Evolutionary conservation across 2,329 filamentous ascomycete genomes (phyloP).

Genomic region (Alternaria triticina): DNA sequence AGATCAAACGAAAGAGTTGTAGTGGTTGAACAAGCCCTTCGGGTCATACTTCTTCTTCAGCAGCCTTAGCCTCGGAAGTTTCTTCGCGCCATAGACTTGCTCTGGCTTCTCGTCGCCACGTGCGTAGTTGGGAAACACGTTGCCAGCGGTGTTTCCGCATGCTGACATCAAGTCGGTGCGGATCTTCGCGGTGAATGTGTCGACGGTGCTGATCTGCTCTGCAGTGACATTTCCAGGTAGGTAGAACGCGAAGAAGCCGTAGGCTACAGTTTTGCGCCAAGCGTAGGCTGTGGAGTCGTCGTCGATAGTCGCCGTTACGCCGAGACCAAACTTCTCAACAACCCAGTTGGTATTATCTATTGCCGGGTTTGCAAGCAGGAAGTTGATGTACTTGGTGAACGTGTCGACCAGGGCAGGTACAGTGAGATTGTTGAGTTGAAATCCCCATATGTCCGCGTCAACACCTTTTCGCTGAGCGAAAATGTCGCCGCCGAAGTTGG

Average conservation of each 20-base stretch:
- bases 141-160: slow-evolving; percentile 1
- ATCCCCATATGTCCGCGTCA: neutral
- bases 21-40: neutral
- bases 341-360: neutral
- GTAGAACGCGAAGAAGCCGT: slow-evolving; percentile 17
- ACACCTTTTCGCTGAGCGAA: slow-evolving; percentile 1
- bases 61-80: slow-evolving; percentile 31
- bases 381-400: neutral
- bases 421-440: neutral
- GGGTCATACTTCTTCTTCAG: slow-evolving; percentile 45
- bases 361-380: neutral
- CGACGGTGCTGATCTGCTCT: neutral
- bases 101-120: slow-evolving; percentile 29
- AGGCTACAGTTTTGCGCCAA: slow-evolving; percentile 24
- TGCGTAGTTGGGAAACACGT: slow-evolving; percentile 43
- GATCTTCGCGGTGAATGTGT: neutral
- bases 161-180: neutral
- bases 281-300: slow-evolving; percentile 30
- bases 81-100: slow-evolving; percentile 38
- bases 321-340: neutral
- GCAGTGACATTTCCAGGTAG: neutral
- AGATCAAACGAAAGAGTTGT: neutral
- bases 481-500: neutral
- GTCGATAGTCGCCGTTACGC: neutral
- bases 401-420: neutral